Conservation (phyloP, 2,329 filamentous ascomycete genomes). For the Exserohilum rostratum region DNA sequence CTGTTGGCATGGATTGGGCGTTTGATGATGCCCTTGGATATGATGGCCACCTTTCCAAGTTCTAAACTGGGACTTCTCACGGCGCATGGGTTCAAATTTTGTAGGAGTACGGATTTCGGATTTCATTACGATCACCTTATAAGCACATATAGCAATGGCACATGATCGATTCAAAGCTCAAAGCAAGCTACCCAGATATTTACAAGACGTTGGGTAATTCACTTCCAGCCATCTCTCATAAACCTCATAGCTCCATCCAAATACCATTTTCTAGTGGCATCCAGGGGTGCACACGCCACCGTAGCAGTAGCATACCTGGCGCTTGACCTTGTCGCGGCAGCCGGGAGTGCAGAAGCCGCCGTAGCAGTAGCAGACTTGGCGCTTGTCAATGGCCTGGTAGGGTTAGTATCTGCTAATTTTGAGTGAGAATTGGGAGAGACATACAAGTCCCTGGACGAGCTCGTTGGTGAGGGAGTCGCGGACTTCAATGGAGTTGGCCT, state of each 20-base stretch:
- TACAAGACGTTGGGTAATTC: too few relatives aligned
- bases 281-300: conserved; percentile 2
- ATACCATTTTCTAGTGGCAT: background rate
- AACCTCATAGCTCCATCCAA: too few relatives aligned
- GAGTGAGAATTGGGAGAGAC: background rate
- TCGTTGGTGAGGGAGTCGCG: background rate
- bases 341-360: conserved; percentile 2
- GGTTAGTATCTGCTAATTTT: background rate
- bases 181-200: too few relatives aligned
- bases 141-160: too few relatives aligned
- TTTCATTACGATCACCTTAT: too few relatives aligned
- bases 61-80: too few relatives aligned
- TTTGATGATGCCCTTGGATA: too few relatives aligned
- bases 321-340: background rate
- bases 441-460: background rate
- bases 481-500: background rate
- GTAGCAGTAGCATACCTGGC: conserved; percentile 5
- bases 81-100: too few relatives aligned
- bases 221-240: background rate
- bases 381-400: background rate
- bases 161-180: too few relatives aligned
- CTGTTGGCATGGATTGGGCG: too few relatives aligned
- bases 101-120: too few relatives aligned
- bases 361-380: conserved; percentile 5
- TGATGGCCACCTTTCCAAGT: too few relatives aligned